These are phyloP conservation scores for Gastrolobium bilobum DNA, from an alignment of 306 rosid species.

Conservation along the genomic window DNA sequence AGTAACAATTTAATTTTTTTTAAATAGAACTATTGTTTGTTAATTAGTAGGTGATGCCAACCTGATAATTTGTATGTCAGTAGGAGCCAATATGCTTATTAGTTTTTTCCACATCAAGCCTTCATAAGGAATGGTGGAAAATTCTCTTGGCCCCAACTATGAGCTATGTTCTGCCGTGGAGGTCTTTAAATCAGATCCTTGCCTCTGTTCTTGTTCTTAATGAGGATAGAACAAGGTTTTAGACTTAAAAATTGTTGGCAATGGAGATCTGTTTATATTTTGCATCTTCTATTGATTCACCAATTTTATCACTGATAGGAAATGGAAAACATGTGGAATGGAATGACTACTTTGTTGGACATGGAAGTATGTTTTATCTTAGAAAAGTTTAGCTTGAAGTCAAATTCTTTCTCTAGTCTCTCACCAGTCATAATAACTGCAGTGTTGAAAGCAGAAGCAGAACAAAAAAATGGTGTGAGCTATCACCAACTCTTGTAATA, in stretches of 20 bases:
- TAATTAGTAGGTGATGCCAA: not conserved
- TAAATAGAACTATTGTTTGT: not conserved
- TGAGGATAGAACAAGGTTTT: not conserved
- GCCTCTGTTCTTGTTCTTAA: not conserved
- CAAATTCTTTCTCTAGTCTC: not conserved
- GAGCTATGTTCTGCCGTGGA: not conserved
- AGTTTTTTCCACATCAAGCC: slow-evolving; percentile 8
- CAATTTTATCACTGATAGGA: no score
- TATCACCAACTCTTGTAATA: slow-evolving; percentile 15
- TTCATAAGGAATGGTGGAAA: not conserved
- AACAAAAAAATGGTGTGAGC: slow-evolving; percentile 29
- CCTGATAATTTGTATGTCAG: not conserved
- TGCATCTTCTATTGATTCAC: not conserved
- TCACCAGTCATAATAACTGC: not conserved
- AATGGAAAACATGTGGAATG: not conserved
- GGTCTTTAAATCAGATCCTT: not conserved
- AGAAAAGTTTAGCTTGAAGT: not conserved
- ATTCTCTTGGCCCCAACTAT: not conserved
- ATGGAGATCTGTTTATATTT: not conserved
- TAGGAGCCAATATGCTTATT: not conserved
- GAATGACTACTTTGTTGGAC: not conserved
- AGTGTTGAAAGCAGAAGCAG: slow-evolving; percentile 5
- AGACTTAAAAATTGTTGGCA: no score
- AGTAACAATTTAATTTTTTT: not conserved
- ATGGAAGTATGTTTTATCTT: not conserved